phyloP scores from a whole-genome alignment of 2,329 filamentous ascomycete species.

The Colletotrichum endophyticum region DNA sequence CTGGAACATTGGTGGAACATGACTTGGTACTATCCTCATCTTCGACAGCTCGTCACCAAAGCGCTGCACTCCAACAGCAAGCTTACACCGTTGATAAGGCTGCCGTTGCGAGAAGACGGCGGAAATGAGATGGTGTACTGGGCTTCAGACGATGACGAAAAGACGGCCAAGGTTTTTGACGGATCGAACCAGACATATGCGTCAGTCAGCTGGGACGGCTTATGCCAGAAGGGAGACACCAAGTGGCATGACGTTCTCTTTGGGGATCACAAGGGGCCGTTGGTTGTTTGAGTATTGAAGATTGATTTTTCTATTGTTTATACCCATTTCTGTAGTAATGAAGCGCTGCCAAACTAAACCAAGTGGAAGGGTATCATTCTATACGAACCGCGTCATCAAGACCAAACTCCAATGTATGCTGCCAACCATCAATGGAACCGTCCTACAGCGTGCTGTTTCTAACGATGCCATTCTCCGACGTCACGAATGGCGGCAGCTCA shows the following conservation, averaged over 20 bases:
- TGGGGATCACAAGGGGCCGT: constrained; percentile 32
- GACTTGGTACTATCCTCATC: constrained; percentile 38
- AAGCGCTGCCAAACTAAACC: not conserved
- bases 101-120: not conserved
- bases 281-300: not conserved
- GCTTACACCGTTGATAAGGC: constrained; percentile 25
- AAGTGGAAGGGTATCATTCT: constrained; percentile 7
- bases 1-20: constrained; percentile 38
- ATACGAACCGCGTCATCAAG: not conserved
- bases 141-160: constrained; percentile 20
- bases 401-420: not conserved
- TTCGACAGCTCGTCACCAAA: constrained; percentile 32
- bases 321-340: not conserved
- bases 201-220: constrained; percentile 33
- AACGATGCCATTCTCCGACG: constrained; percentile 38
- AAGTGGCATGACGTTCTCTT: constrained; percentile 39
- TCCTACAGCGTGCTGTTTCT: constrained; percentile 42
- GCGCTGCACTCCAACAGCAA: constrained; percentile 24
- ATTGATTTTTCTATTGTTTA: not conserved
- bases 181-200: constrained; percentile 25
- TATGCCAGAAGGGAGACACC: constrained; percentile 34
- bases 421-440: not conserved
- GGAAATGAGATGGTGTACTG: constrained; percentile 26
- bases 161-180: constrained; percentile 25
- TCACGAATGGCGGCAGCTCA: constrained; percentile 41